These are phyloP conservation scores for Pseudognaphalium luteoalbum DNA, from an alignment of 129 eudicot genomes.

Conservation along the genomic window DNA sequence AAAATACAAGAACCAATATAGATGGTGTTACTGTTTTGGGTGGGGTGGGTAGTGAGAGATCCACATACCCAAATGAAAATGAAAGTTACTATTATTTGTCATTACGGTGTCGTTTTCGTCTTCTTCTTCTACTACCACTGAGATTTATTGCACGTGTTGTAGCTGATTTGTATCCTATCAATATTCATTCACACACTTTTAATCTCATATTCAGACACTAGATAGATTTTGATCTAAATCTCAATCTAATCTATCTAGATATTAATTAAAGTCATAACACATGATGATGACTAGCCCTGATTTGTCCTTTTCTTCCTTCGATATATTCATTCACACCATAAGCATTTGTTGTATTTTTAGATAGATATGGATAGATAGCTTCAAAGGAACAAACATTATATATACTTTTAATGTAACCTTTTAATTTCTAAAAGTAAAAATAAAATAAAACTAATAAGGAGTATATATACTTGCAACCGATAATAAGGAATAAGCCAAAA, in stretches of 20 bases:
- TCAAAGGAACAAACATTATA: neutral
- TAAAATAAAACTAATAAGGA: too few species aligned
- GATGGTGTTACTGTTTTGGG: neutral
- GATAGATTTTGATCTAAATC: slow-evolving; percentile 24
- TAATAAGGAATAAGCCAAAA: too few species aligned
- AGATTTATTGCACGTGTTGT: slow-evolving; percentile 12
- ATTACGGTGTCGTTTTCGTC: slow-evolving; percentile 6
- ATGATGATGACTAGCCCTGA: slow-evolving; percentile 6
- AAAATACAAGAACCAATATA: too few species aligned
- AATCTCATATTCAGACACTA: neutral
- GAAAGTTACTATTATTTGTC: slow-evolving; percentile 16
- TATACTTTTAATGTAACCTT: too few species aligned
- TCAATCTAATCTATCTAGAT: neutral
- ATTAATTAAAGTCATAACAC: slow-evolving; percentile 1
- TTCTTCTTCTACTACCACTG: slow-evolving; percentile 1
- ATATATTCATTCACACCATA: neutral
- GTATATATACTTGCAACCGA: too few species aligned
- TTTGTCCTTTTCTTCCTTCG: neutral
- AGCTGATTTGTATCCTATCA: neutral
- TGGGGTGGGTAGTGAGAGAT: slow-evolving; percentile 32
- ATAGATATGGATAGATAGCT: neutral
- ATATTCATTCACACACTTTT: neutral
- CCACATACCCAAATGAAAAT: slow-evolving; percentile 15
- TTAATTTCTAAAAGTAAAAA: too few species aligned
- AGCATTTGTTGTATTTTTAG: slow-evolving; percentile 5